A percentile compares a stretch with the other conserved stretches of the same genome.
Evolutionary conservation across 805 yeast species (phyloP).

Genomic region (Yarrowia deformans): DNA sequence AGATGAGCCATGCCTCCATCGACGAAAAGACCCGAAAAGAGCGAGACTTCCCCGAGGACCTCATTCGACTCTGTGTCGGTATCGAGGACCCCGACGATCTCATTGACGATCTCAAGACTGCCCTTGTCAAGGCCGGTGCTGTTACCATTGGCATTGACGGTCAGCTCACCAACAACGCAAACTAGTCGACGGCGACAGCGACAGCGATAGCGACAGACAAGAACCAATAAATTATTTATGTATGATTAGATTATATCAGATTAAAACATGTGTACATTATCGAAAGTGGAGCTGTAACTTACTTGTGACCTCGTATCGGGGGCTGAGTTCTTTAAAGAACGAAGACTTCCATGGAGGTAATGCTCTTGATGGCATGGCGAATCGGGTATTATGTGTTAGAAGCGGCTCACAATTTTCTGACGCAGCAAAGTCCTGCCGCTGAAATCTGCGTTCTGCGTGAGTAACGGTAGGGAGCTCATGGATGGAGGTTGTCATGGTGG

Average conservation of each 20-base stretch:
- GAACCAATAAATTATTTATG: constrained; percentile 22
- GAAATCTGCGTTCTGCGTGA: too few species aligned
- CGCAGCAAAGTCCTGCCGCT: too few species aligned
- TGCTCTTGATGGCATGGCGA: too few species aligned
- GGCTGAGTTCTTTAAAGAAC: too few species aligned
- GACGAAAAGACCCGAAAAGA: constrained; percentile 86
- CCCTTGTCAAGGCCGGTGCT: constrained; percentile 72
- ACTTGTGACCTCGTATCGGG: too few species aligned
- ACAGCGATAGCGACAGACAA: not conserved
- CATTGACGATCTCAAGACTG: constrained; percentile 77
- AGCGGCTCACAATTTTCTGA: too few species aligned
- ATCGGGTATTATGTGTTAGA: too few species aligned
- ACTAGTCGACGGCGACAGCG: not conserved
- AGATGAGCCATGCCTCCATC: constrained; percentile 97
- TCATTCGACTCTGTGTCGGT: constrained; percentile 89
- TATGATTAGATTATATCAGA: constrained; percentile 1
- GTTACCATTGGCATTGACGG: constrained; percentile 43
- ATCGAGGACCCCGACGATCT: constrained; percentile 84
- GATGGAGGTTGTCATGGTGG: not conserved
- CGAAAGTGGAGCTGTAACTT: not conserved
- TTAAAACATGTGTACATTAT: constrained; percentile 6
- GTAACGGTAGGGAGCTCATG: too few species aligned
- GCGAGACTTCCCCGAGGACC: constrained; percentile 90
- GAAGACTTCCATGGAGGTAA: too few species aligned
- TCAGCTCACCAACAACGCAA: constrained; percentile 23